Base-by-base conservation (phyloP, 345 rosid species). In the Hypericum androsaemum region DNA sequence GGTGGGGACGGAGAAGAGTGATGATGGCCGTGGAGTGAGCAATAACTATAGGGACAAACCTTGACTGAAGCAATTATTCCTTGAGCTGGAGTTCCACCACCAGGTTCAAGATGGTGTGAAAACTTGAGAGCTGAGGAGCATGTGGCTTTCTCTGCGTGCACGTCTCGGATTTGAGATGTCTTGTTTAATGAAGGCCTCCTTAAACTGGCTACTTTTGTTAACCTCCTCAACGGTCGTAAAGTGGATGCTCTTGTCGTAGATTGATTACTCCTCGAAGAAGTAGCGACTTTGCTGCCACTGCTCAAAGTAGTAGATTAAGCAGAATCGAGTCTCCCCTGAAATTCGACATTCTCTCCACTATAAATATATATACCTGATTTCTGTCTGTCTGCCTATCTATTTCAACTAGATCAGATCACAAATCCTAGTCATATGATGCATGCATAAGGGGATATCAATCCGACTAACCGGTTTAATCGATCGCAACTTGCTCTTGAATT, bases 1-100 rank as follows among this genome's bases (percentile, higher is more conserved):
- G n/a, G n/a, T n/a, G 85, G 74, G 17, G 84, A 83, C 9, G 67
- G 59, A 69, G 15, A 46, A 6, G 69, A 71, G 57, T 79, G 90
- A 49, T 50, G 69, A 61, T 77, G 86, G 17, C 95, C 89, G 8
- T 94, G 99, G 35, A 94, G 75, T 54, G 99, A 94, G 54, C 99
- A 94, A 47, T 88, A 94, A 64, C 71, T 80, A 57, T 85, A 94
- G 0, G 64, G 64, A 57, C 99, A 92, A 22, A 74, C 77, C 60
- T 71, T 74, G 58, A 42, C 39, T 2, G 35, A 54, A 12, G 74
- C 54, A 66, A 53, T n/a, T n/a, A n/a, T 46, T 48, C 51, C 72
- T 47, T 60, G 64, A 37, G 79, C 64, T 48, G 60, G 66, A 53
- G 38, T 59, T 38, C 66, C 69, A 57, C 53, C 72, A 43, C 58